Evolutionary conservation across 148 eudicot species (phyloP).

Genomic region (Camellia granthamiana): DNA sequence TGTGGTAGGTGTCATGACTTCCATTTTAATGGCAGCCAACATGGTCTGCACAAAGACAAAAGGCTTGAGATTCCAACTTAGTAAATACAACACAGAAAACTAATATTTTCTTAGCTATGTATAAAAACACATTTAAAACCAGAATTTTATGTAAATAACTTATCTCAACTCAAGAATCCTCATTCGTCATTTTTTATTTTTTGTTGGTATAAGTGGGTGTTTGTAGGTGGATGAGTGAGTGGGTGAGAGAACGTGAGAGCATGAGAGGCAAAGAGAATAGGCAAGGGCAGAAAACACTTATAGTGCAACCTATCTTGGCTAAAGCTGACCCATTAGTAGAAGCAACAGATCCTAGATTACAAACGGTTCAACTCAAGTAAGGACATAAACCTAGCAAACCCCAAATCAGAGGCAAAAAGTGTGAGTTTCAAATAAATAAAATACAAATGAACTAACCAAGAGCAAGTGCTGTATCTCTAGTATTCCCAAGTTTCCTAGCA

Average conservation of each 20-base stretch:
- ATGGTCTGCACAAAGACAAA: constrained; percentile 51
- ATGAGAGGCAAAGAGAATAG: neutral
- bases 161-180: neutral
- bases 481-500: constrained; percentile 70
- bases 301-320: constrained; percentile 84
- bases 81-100: neutral
- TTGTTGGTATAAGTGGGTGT: too few relatives aligned
- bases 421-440: neutral
- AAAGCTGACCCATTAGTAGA: constrained; percentile 93
- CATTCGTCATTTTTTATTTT: neutral
- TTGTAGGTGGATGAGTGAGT: too few relatives aligned
- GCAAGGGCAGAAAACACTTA: constrained; percentile 31
- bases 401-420: neutral
- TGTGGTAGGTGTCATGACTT: constrained; percentile 79
- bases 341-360: constrained; percentile 72
- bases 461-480: too few relatives aligned
- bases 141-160: neutral
- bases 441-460: constrained; percentile 32
- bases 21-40: constrained; percentile 92
- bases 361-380: neutral
- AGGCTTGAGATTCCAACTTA: neutral
- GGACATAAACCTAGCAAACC: neutral
- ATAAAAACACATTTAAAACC: neutral
- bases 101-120: neutral
- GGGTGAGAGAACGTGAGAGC: neutral